Conservation (phyloP, 2,329 filamentous ascomycete species). For the Tolypocladium ovalisporum region DNA sequence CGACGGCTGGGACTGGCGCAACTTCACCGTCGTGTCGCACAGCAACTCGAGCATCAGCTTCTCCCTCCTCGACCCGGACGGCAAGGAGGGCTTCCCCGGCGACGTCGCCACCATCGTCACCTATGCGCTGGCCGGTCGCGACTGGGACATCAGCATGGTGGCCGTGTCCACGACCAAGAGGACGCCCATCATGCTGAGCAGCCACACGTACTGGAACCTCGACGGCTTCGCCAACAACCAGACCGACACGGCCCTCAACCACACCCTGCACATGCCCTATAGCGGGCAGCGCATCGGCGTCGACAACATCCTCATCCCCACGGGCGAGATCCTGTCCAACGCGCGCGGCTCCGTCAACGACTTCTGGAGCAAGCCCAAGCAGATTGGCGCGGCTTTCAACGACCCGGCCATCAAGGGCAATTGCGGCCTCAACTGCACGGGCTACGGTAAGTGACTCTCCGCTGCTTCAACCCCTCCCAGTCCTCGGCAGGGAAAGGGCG, state of each 20-base stretch:
- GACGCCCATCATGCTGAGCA: conserved; percentile 74
- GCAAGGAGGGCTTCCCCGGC: conserved; percentile 67
- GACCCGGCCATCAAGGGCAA: conserved; percentile 54
- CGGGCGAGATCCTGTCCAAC: conserved; percentile 64
- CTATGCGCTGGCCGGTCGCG: conserved; percentile 55
- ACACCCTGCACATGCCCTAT: conserved; percentile 64
- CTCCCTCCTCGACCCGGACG: conserved; percentile 60
- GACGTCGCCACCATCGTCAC: conserved; percentile 65
- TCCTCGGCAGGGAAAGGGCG: too few relatives aligned
- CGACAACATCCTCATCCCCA: conserved; percentile 64
- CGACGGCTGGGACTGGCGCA: conserved; percentile 66
- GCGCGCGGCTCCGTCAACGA: conserved; percentile 59
- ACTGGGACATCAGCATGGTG: conserved; percentile 65
- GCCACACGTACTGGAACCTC: conserved; percentile 71
- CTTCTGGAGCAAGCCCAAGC: conserved; percentile 74
- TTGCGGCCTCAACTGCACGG: conserved; percentile 73
- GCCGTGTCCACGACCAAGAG: conserved; percentile 61
- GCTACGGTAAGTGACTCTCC: conserved; percentile 53
- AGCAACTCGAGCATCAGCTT: conserved; percentile 62
- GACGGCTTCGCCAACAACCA: conserved; percentile 68
- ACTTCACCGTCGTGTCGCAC: conserved; percentile 66
- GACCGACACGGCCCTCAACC: conserved; percentile 54
- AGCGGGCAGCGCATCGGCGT: conserved; percentile 57
- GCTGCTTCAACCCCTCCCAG: not conserved
- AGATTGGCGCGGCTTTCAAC: conserved; percentile 59